Conservation (phyloP, 2,329 filamentous ascomycete species). For the Hypoxylon rubiginosum region DNA sequence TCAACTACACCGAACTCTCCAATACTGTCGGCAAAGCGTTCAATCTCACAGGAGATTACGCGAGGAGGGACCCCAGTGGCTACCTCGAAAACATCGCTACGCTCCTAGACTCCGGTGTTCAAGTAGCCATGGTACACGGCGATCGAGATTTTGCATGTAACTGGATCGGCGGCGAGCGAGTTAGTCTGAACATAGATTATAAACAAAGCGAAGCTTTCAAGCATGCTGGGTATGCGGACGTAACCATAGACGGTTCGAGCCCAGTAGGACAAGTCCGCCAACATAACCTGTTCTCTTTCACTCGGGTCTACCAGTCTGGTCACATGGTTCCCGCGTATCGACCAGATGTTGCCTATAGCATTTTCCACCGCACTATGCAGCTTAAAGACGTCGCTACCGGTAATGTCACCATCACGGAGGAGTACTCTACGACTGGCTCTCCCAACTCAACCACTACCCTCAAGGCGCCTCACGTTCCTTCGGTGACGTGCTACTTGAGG, state of each 20-base stretch:
- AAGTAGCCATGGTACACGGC: constrained; percentile 67
- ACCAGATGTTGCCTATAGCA: constrained; percentile 63
- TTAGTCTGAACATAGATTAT: constrained; percentile 61
- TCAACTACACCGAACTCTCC: constrained; percentile 65
- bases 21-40: constrained; percentile 54
- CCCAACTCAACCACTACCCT: constrained; percentile 1
- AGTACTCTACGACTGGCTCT: constrained; percentile 51
- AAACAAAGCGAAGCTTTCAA: constrained; percentile 58
- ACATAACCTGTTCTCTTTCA: constrained; percentile 63
- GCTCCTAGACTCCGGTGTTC: constrained; percentile 64
- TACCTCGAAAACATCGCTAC: constrained; percentile 58
- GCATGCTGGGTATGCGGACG: constrained; percentile 63
- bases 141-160: constrained; percentile 66
- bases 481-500: constrained; percentile 19
- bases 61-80: constrained; percentile 40
- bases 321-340: constrained; percentile 65
- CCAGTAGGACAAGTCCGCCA: constrained; percentile 62
- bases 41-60: constrained; percentile 54
- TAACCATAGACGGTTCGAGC: constrained; percentile 56
- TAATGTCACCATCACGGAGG: constrained; percentile 54
- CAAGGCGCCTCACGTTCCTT: constrained; percentile 1
- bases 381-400: constrained; percentile 68
- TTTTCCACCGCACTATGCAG: constrained; percentile 64
- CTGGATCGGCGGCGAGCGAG: constrained; percentile 63
- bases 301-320: constrained; percentile 61